Percentiles rank a stretch among this genome's conserved stretches.
Evolutionary conservation across 129 eudicot species (phyloP).

Genomic region (Saussurea involucrata): DNA sequence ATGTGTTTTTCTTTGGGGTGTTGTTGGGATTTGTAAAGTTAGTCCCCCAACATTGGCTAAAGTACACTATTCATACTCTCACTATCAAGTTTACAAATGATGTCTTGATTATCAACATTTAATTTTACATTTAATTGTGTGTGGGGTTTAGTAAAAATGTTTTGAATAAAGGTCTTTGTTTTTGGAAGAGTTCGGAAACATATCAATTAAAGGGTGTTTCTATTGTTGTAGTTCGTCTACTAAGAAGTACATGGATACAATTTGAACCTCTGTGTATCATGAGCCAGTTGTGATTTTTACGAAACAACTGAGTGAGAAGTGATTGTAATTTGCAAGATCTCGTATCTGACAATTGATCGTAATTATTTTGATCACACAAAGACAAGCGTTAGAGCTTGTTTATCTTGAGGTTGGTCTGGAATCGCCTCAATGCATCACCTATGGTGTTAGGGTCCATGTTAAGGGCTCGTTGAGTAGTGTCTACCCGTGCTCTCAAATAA

Average conservation of each 20-base stretch:
- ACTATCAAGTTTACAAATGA: neutral
- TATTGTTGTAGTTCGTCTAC: neutral
- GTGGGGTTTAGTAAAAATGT: neutral
- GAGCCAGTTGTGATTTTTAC: neutral
- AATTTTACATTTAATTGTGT: neutral
- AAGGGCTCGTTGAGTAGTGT: neutral
- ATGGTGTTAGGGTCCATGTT: neutral
- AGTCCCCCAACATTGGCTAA: neutral
- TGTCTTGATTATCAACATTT: neutral
- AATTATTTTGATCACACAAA: neutral
- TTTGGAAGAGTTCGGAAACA: neutral
- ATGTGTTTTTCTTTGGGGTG: neutral
- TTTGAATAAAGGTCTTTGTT: neutral
- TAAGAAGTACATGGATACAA: neutral
- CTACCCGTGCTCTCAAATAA: neutral
- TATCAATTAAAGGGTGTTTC: neutral
- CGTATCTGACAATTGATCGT: neutral
- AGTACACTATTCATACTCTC: neutral
- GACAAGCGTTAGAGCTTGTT: neutral
- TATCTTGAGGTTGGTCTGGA: neutral
- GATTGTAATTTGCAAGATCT: neutral
- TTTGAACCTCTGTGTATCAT: neutral
- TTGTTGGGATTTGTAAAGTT: slow-evolving; percentile 1
- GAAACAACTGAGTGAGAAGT: neutral
- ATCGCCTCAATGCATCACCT: neutral